phyloP scores from a whole-genome alignment of 352 stramenopile genomes.

The Pseudoperonospora humuli region DNA sequence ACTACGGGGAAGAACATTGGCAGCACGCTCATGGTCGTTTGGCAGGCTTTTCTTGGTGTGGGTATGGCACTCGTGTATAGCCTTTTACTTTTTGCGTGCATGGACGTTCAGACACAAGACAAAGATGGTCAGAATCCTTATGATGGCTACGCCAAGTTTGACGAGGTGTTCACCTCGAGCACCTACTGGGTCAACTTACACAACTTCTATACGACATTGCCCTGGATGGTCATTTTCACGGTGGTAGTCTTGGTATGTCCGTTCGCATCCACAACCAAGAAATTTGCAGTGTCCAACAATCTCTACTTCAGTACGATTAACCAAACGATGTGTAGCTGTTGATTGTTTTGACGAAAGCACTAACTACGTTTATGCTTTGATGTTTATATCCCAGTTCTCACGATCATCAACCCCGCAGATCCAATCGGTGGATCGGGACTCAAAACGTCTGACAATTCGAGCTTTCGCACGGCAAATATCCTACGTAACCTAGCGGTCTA shows the following conservation, averaged over 20 bases:
- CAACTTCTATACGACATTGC: constrained; percentile 68
- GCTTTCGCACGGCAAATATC: constrained; percentile 56
- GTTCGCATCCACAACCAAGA: constrained; percentile 80
- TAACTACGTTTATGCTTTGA: too few species aligned
- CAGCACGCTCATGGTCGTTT: constrained; percentile 57
- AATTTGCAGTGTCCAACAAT: constrained; percentile 77
- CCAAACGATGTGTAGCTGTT: too few species aligned
- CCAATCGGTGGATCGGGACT: constrained; percentile 37
- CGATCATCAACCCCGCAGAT: constrained; percentile 63
- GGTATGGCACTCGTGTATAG: constrained; percentile 77
- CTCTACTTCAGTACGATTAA: constrained; percentile 73
- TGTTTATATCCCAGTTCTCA: too few species aligned
- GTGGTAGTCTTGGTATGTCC: constrained; percentile 51
- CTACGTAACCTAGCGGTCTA: constrained; percentile 70
- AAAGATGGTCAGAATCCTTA: too few species aligned
- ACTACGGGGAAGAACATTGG: constrained; percentile 66
- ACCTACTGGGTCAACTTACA: constrained; percentile 64
- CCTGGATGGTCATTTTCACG: constrained; percentile 73
- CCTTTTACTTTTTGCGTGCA: constrained; percentile 49
- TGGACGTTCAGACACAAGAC: constrained; percentile 35
- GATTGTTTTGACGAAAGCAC: too few species aligned
- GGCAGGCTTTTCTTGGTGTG: constrained; percentile 69
- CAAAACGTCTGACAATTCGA: constrained; percentile 37
- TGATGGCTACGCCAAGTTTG: constrained; percentile 49
- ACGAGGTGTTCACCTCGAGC: constrained; percentile 24